phyloP scores from a whole-genome alignment of 495 filamentous ascomycete species.

The Neurospora tetrasperma region DNA sequence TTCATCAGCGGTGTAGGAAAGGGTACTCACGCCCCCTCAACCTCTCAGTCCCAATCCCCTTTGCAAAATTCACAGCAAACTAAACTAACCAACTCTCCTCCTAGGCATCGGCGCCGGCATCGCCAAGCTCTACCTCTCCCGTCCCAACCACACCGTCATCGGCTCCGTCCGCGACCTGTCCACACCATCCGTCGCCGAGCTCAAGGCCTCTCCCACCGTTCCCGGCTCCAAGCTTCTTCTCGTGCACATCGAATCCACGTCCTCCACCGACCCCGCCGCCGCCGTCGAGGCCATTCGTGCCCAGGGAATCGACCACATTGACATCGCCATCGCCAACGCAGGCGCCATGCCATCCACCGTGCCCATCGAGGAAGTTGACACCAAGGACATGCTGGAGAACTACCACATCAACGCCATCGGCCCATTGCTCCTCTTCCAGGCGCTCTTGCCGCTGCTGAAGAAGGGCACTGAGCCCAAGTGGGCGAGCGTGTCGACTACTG shows the following conservation, averaged over 20 bases:
- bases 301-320: constrained; percentile 9
- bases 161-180: constrained; percentile 14
- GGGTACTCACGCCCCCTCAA: not conserved
- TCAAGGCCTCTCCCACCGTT: constrained; percentile 7
- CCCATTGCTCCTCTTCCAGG: constrained; percentile 13
- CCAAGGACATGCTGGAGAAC: not conserved
- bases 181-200: constrained; percentile 5
- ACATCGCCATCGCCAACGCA: constrained; percentile 19
- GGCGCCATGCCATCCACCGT: constrained; percentile 7
- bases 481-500: constrained; percentile 9
- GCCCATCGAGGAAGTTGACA: constrained; percentile 10
- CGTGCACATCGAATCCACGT: constrained; percentile 11
- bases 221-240: constrained; percentile 12
- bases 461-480: constrained; percentile 12
- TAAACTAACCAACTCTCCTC: too few relatives aligned
- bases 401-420: constrained; percentile 13
- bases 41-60: too few relatives aligned
- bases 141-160: constrained; percentile 20
- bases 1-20: constrained; percentile 11
- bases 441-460: constrained; percentile 6
- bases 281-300: constrained; percentile 6
- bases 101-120: constrained; percentile 14
- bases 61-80: too few relatives aligned
- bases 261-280: constrained; percentile 3
- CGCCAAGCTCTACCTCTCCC: constrained; percentile 15